Percentiles rank a stretch among this genome's conserved stretches.
Conservation (phyloP, 306 rosid species). For the Lotus japonicus region DNA sequence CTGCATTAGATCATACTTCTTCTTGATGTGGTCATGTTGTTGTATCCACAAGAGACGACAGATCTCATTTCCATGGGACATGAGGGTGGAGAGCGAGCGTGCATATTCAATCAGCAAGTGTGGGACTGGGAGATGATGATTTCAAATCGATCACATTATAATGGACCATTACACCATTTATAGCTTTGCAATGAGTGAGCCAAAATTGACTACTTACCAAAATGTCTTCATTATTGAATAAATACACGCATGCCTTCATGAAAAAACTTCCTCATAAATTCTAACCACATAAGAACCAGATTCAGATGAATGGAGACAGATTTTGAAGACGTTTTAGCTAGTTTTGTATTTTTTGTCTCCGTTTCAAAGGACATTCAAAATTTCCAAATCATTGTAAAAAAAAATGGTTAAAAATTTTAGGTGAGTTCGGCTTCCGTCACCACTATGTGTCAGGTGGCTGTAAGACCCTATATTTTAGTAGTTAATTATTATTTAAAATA, state of each 20-base stretch:
- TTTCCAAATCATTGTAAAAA: no score
- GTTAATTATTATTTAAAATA: no score
- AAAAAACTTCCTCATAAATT: neutral
- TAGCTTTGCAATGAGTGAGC: neutral
- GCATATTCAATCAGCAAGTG: neutral
- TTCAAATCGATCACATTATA: slow-evolving; percentile 7
- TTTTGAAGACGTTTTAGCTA: neutral
- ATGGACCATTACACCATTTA: neutral
- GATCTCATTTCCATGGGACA: neutral
- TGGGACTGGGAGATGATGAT: neutral
- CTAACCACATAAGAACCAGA: neutral
- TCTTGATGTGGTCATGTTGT: neutral
- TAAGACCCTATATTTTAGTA: no score
- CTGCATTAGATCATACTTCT: neutral
- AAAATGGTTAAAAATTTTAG: no score
- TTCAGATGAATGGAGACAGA: slow-evolving; percentile 12
- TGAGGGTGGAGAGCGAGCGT: neutral
- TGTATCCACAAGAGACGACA: neutral
- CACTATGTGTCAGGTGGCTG: no score
- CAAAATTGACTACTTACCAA: slow-evolving; percentile 12
- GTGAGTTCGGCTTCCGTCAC: no score
- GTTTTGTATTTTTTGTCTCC: no score
- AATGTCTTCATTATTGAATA: no score
- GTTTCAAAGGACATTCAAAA: no score
- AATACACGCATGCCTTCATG: no score